phyloP scores from a whole-genome alignment of 768 basidiomycete genomes.

The Phlebiopsis gigantea region DNA sequence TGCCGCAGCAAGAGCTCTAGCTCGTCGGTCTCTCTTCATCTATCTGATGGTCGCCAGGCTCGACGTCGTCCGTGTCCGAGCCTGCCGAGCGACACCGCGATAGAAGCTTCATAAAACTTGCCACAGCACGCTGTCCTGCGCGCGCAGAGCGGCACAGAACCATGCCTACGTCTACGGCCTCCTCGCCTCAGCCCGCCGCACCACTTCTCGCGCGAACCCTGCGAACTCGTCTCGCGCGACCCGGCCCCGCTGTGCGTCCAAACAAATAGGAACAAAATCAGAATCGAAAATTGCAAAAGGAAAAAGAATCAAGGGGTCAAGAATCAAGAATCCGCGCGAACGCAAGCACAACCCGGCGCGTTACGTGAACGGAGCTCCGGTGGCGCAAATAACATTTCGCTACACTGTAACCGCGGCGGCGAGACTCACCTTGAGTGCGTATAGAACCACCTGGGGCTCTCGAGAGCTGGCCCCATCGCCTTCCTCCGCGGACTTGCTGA shows the following conservation, averaged over 20 bases:
- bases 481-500: slow-evolving; percentile 24
- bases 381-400: neutral
- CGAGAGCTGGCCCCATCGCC: slow-evolving; percentile 19
- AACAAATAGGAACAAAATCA: too few relatives aligned
- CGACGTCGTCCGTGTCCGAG: too few relatives aligned
- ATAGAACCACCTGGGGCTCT: slow-evolving; percentile 45
- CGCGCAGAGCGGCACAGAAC: too few relatives aligned
- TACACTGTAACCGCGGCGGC: neutral
- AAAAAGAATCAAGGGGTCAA: too few relatives aligned
- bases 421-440: slow-evolving; percentile 54
- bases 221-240: slow-evolving; percentile 21
- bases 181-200: neutral
- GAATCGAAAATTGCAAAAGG: neutral
- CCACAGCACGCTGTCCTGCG: too few relatives aligned
- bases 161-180: too few relatives aligned
- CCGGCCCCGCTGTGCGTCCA: slow-evolving; percentile 19
- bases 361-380: neutral
- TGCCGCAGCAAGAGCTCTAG: neutral
- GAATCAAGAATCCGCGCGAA: too few relatives aligned
- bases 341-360: neutral
- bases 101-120: too few relatives aligned
- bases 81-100: too few relatives aligned
- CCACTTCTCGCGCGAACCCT: slow-evolving; percentile 19
- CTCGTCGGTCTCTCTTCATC: too few relatives aligned
- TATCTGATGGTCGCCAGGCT: too few relatives aligned